A percentile compares a stretch with the other conserved stretches of the same genome.
These are phyloP conservation scores for Chytridiales sp. DNA, from an alignment of 371 early-diverging fungal species.

Conservation along the genomic window DNA sequence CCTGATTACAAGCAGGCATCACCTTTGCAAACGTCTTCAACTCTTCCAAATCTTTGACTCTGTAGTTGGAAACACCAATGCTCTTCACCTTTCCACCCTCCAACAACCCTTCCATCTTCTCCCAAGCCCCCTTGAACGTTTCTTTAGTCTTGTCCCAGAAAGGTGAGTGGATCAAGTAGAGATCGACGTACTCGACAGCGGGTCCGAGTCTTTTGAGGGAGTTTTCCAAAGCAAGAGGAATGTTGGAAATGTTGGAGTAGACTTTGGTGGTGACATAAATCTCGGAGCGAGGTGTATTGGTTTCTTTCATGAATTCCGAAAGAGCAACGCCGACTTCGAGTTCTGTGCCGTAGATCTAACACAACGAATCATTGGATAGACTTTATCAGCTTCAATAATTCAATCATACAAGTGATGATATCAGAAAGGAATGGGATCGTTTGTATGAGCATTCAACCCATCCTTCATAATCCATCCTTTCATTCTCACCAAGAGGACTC, in stretches of 20 bases:
- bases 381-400: too few species aligned
- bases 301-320: constrained; percentile 17
- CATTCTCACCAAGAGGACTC: neutral
- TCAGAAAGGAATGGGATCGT: neutral
- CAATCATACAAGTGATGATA: neutral
- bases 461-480: too few species aligned
- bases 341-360: constrained; percentile 26
- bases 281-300: constrained; percentile 17
- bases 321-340: constrained; percentile 25
- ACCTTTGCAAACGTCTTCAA: constrained; percentile 16
- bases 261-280: constrained; percentile 36
- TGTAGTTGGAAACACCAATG: constrained; percentile 75
- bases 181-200: constrained; percentile 66
- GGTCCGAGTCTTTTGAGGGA: constrained; percentile 63
- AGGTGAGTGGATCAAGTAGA: constrained; percentile 79
- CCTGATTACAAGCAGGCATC: constrained; percentile 11
- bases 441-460: too few species aligned
- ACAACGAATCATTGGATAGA: too few species aligned
- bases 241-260: constrained; percentile 1
- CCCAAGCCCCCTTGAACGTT: constrained; percentile 35
- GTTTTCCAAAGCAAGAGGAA: constrained; percentile 8
- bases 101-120: constrained; percentile 42
- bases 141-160: constrained; percentile 46
- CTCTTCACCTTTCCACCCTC: constrained; percentile 29
- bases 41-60: constrained; percentile 54